These are phyloP conservation scores for Cystobasidiopsis lactophilus DNA, from an alignment of 768 basidiomycete species.

Conservation along the genomic window DNA sequence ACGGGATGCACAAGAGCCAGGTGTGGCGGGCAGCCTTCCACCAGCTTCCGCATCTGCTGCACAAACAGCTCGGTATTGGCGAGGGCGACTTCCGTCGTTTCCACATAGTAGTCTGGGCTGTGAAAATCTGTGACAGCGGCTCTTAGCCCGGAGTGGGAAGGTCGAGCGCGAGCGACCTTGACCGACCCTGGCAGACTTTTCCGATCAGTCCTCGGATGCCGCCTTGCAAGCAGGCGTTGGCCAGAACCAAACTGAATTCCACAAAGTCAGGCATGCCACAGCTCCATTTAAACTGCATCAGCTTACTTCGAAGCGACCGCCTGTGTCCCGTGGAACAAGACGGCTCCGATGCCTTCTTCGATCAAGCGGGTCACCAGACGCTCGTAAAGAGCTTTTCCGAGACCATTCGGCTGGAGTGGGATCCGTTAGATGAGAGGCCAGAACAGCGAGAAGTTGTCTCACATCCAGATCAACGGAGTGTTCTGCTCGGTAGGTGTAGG, in stretches of 20 bases:
- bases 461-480: too few relatives aligned
- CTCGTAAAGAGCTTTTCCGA: conserved; percentile 47
- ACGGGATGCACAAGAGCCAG: conserved; percentile 50
- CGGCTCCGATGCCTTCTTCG: conserved; percentile 54
- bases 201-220: conserved; percentile 68
- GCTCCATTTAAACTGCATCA: too few relatives aligned
- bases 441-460: too few relatives aligned
- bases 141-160: background rate
- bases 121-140: conserved; percentile 2
- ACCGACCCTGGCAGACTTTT: conserved; percentile 37
- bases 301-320: conserved; percentile 57
- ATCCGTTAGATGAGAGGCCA: too few relatives aligned
- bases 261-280: too few relatives aligned
- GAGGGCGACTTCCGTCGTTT: conserved; percentile 32
- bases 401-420: conserved; percentile 29
- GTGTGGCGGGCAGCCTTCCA: conserved; percentile 29
- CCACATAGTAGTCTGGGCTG: conserved; percentile 32
- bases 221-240: conserved; percentile 43
- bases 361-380: conserved; percentile 44
- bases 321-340: conserved; percentile 64
- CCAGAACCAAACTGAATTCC: conserved; percentile 45
- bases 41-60: conserved; percentile 26
- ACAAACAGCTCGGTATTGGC: conserved; percentile 38
- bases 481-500: too few relatives aligned
- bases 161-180: background rate